Base-by-base conservation (phyloP, 371 early-diverging fungal genomes). In the Apophysomyces ossiformis region DNA sequence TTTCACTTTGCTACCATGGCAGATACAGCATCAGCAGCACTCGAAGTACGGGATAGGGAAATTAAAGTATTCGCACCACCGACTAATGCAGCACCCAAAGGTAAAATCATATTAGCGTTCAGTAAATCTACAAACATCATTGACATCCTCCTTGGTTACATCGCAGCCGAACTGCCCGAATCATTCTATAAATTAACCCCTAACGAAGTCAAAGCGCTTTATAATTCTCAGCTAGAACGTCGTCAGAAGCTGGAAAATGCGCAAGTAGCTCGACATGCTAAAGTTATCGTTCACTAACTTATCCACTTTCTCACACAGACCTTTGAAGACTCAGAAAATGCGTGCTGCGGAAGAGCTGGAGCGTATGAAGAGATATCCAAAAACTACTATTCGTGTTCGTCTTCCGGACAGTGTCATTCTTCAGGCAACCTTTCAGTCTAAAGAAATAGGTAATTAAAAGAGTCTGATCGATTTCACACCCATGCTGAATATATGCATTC, bases 281-380 rank as follows among this genome's bases (percentile, higher is more conserved):
- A 12, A n/a, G 13, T 13, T 62, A 11, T 54, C 38, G 18, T 57
- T 57, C 5, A 35, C 6, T 61, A 50, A 50, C 11, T 1, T 13
- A 39, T 16, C 18, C 26, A 7, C 4, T 9, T 41, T 38, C n/a
- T 37, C 18, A 57, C 15, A 18, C 54, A 80, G 81, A n/a, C 84
- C 84, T 45, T 70, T 83, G 26, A 79, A 77, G 50, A 83, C 84
- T 11, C 74, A 80, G 64, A 77, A 78, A 59, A 77, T 83, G 68
- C 72, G 84, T 38, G 69, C 75, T 35, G 68, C 65, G 0, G 81
- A 83, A 62, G 84, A 83, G 32, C 67, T 64, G 26, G 84, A 81
- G 46, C 74, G 71, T 35, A 62, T 83, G 66, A 81, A 80, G 41
- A 75, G 71, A 59, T 77, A 81, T 64, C 84, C 84, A 9, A 75